A percentile compares a stretch with the other conserved stretches of the same genome.
Conservation (phyloP, 148 eudicot genomes). For the Nepenthes mirabilis region DNA sequence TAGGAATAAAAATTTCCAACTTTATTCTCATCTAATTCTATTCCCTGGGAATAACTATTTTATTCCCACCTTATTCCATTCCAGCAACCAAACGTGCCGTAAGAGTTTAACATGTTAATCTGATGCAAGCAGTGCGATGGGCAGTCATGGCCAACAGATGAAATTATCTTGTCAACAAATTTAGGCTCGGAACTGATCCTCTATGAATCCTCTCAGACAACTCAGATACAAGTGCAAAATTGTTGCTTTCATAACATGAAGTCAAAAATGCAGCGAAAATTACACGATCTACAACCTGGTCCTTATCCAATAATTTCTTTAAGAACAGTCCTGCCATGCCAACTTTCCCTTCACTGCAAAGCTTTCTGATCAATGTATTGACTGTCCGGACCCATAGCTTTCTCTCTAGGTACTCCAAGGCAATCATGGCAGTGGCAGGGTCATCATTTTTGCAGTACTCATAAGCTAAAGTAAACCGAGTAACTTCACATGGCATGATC, state of each 20-base stretch:
- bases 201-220: conserved; percentile 40
- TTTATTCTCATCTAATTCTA: too few relatives aligned
- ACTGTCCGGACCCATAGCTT: conserved; percentile 67
- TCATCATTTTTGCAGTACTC: conserved; percentile 61
- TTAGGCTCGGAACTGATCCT: conserved; percentile 15
- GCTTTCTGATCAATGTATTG: conserved; percentile 70
- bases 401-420: conserved; percentile 59
- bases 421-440: conserved; percentile 21
- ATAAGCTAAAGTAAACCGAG: conserved; percentile 66
- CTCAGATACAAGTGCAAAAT: conserved; percentile 61
- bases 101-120: too few relatives aligned
- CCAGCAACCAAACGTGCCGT: too few relatives aligned
- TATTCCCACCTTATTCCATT: too few relatives aligned
- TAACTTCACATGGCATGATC: conserved; percentile 71
- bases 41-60: too few relatives aligned
- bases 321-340: conserved; percentile 59
- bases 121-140: too few relatives aligned
- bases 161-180: background rate
- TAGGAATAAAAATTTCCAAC: too few relatives aligned
- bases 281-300: conserved; percentile 41
- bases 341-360: conserved; percentile 68
- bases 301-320: conserved; percentile 48
- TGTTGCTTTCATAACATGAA: conserved; percentile 58
- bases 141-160: background rate
- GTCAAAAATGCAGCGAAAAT: conserved; percentile 68